Conservation (phyloP, 1,284 basidiomycete genomes). For the Cronartium quercuum region DNA sequence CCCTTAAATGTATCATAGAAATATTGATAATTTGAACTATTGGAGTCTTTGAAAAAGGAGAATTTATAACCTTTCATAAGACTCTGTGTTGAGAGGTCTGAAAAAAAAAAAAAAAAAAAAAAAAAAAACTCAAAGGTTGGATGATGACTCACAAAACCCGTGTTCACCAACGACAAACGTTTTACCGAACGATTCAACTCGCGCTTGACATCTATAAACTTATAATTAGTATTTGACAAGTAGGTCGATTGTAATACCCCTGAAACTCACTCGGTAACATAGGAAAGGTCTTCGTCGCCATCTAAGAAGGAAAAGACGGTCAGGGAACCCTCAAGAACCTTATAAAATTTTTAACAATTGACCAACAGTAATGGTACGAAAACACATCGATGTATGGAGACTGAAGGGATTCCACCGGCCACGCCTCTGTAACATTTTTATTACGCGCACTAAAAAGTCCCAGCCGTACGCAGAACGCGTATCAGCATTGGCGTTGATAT, state of each 20-base stretch:
- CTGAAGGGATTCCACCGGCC: conserved; percentile 16
- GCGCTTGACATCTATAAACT: background rate
- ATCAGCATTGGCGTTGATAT: background rate
- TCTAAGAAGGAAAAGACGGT: background rate
- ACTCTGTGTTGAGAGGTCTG: no score
- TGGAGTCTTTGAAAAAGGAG: background rate
- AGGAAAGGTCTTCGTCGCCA: conserved; percentile 8
- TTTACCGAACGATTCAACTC: conserved; percentile 10
- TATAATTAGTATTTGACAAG: background rate
- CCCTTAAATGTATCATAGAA: conserved; percentile 19
- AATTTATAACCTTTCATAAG: background rate
- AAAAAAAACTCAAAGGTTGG: no score
- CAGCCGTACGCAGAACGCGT: background rate
- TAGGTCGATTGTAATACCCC: background rate
- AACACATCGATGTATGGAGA: conserved; percentile 29
- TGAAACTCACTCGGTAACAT: conserved; percentile 6
- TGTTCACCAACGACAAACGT: conserved; percentile 32
- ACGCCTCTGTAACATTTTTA: background rate
- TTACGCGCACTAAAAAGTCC: background rate
- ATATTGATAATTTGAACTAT: background rate
- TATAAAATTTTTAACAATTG: background rate
- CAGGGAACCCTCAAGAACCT: background rate
- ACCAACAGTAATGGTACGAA: conserved; percentile 32
- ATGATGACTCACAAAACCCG: conserved; percentile 30
- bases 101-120: no score